These are phyloP conservation scores for Schoenoplectus triqueter DNA, from an alignment of 202 grass and related monocot species.

Conservation along the genomic window DNA sequence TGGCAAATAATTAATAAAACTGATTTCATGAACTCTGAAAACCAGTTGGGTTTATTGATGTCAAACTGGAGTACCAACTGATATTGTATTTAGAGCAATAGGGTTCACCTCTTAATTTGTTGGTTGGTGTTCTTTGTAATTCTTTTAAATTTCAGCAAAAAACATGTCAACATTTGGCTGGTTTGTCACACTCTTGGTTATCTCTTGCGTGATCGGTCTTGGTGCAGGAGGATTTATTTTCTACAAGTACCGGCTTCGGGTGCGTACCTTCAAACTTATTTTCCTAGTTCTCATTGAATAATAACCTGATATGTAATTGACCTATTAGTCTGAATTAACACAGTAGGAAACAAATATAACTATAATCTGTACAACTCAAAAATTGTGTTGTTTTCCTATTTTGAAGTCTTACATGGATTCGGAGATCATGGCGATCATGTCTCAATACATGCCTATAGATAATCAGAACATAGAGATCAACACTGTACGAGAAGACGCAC, in stretches of 20 bases:
- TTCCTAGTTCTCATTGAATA: background rate
- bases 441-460: conserved; percentile 90
- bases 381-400: background rate
- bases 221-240: conserved; percentile 65
- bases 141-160: conserved; percentile 48
- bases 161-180: conserved; percentile 52
- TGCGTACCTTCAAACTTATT: conserved; percentile 30
- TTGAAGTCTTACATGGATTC: conserved; percentile 89
- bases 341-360: background rate
- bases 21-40: background rate
- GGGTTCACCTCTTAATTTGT: background rate
- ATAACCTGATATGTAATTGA: conserved; percentile 4
- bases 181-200: conserved; percentile 51
- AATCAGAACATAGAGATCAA: conserved; percentile 54
- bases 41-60: background rate
- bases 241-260: conserved; percentile 96
- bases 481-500: conserved; percentile 58
- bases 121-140: background rate
- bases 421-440: conserved; percentile 85
- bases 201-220: conserved; percentile 58
- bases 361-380: conserved; percentile 7
- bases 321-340: background rate
- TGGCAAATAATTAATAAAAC: background rate
- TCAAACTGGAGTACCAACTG: background rate
- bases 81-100: background rate